Evolutionary conservation across 1,284 basidiomycete genomes (phyloP), one percentile per base, ranked within the genome.

Genomic region (Rhodofomes roseus): DNA sequence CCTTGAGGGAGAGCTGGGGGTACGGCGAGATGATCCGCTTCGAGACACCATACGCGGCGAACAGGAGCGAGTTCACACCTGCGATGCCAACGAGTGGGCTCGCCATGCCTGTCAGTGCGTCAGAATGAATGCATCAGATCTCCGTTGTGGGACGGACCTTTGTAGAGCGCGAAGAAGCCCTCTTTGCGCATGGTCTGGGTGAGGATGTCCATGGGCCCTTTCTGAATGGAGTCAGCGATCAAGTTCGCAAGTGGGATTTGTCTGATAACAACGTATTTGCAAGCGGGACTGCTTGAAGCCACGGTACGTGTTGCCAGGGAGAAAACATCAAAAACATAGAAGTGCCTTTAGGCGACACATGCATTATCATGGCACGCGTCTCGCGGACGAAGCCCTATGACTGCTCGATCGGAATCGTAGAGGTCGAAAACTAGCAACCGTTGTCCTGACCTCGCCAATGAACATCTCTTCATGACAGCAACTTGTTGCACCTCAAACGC

Each of bases 71-170:
- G 76, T 98, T 98, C 68, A 98, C 96, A 6, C 93, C 95, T 1
- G 96, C 93, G 31, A 99, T 92, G n/a, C 96, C 96, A 48, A 97
- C 62, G 9, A 99, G 79, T 0, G 96, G 96, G 52, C 92, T 94
- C 0, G 89, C 82, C 93, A 95, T 96, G 43, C 94, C 93, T 92
- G 31, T 18, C 25, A 23, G 14, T 27, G 46, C 16, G 46, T 5
- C 29, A 20, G 22, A 23, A 4, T 2, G 46, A 3, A 7, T 11
- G 46, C 39, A 18, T 25, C 51, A 39, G 43, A 52, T 2, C 12
- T 31, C 62, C 20, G 40, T n/a, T n/a, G n/a, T n/a, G 43, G 7
- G 1, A 46, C 34, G 20, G 16, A 65, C 95, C 95, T 80, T 98
- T 97, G 78, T 96, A 97, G 41, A 98, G 74, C 7, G 93, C 95